Evolutionary conservation across 768 basidiomycete species (phyloP), one percentile per base, ranked within the genome.

Genomic region (Termitomyces titanicus): DNA sequence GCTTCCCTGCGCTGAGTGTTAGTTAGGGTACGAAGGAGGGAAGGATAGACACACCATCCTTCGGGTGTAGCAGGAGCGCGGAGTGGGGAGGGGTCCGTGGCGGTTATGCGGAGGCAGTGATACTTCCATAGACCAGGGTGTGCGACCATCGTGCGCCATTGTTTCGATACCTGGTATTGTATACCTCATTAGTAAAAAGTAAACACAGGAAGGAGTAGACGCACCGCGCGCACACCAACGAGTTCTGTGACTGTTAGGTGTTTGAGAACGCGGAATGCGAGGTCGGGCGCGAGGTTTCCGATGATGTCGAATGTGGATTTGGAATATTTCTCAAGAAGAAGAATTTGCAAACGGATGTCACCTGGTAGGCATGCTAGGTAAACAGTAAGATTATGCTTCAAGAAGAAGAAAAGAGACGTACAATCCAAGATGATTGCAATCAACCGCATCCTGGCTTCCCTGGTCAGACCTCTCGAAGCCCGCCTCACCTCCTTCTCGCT

Each of bases 261-360:
- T 61, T 78, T 79, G 25, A 95, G 73, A 38, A 94, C 76, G 43
- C 79, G 78, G 58, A 87, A 76, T 0, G 84, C 80, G 1, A 94
- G 69, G 18, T 85, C 79, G 0, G 85, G 85, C 0, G 86, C 77
- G 17, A 95, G 76, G 43, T 79, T 78, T 7, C 88, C 87, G 29
- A 95, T 73, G 47, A 96, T 78, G 64, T 96, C 94, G 63, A 90
- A 90, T 6, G 90, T 88, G 12, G 88, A 88, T 61, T 79, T 83
- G 34, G 82, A 80, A 61, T 96, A 94, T 68, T 92, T 92, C 68
- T 94, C 83, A 17, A 96, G 80, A 2, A 92, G 81, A 1, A 88
- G 78, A 42, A 95, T 92, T 67, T 94, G 93, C 6, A 90, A 76
- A 11, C 82, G 83, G 31, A 94, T 89, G 62, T 94, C 93, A 31